Base-by-base conservation (phyloP, 441 rosid species). In the Mallotus repandus region DNA sequence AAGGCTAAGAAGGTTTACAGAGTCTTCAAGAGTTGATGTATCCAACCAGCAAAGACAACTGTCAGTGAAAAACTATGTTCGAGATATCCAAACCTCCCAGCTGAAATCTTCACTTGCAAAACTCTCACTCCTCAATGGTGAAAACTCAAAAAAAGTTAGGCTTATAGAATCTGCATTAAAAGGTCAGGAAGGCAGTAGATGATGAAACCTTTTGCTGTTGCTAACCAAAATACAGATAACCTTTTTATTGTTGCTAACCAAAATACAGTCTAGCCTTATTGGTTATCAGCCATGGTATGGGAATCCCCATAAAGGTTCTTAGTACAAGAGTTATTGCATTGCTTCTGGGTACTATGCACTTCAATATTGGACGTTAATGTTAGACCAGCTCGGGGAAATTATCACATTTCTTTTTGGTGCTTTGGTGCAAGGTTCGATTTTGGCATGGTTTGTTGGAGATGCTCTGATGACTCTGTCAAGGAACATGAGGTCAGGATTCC, bases 41-140 rank as follows among this genome's bases (percentile, higher is more conserved):
- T 49, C 25, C 12, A 85, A 74, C 72, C 86, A 76, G 70, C 74
- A 25, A 61, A 81, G 85, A 78, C 85, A 76, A 71, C 68, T 76
- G 45, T 32, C 70, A 10, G 74, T 80, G 68, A 84, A 75, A 74
- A 84, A 74, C 74, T 61, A 82, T 55, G 77, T 62, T 49, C 91
- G 76, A 72, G 94, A 92, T 77, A 71, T 78, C 67, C 93, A 88
- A 73, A 81, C 93, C 77, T 86, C 92, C 38, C 89, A 87, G 74
- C 87, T 93, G 75, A 91, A 85, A 80, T 89, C 93, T 35, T 82
- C 90, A 48, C 79, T 96, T 4, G 87, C 83, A 61, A 89, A 88
- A 74, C 92, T 96, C 72, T 87, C 95, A 50, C 78, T 96, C n/a
- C 72, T 92, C 81, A 96, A 96, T 68, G 79, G 80, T 4, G 95